Conservation (phyloP, 371 early-diverging fungal species). For the Mucor lusitanicus region DNA sequence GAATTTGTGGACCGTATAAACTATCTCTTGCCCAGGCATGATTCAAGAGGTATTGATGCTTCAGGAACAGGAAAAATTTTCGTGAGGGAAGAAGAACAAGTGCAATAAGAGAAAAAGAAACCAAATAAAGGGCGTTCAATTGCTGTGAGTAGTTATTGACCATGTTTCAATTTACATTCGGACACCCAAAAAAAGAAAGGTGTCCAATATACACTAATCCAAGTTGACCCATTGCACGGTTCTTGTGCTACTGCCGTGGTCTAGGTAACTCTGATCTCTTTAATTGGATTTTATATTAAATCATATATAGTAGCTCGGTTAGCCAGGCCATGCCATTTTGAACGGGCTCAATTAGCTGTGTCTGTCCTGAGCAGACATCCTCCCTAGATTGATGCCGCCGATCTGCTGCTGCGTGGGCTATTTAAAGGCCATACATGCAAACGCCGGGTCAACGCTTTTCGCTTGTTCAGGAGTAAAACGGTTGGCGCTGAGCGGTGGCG, state of each 20-base stretch:
- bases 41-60: neutral
- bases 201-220: neutral
- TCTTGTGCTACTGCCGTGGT: neutral
- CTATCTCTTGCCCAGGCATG: constrained; percentile 43
- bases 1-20: constrained; percentile 64
- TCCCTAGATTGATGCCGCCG: neutral
- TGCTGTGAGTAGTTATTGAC: neutral
- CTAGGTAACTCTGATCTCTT: neutral
- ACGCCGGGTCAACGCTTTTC: neutral
- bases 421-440: neutral
- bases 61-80: neutral
- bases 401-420: neutral
- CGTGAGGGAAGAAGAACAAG: neutral
- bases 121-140: neutral
- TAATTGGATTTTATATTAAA: neutral
- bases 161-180: constrained; percentile 3
- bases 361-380: neutral
- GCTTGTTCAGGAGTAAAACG: neutral
- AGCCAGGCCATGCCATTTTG: neutral
- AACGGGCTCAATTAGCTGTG: neutral
- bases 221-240: neutral
- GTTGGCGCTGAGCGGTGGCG: neutral
- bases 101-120: constrained; percentile 1
- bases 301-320: neutral
- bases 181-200: neutral